These are phyloP conservation scores for Senna siamea DNA, from an alignment of 306 rosid genomes.

Conservation along the genomic window DNA sequence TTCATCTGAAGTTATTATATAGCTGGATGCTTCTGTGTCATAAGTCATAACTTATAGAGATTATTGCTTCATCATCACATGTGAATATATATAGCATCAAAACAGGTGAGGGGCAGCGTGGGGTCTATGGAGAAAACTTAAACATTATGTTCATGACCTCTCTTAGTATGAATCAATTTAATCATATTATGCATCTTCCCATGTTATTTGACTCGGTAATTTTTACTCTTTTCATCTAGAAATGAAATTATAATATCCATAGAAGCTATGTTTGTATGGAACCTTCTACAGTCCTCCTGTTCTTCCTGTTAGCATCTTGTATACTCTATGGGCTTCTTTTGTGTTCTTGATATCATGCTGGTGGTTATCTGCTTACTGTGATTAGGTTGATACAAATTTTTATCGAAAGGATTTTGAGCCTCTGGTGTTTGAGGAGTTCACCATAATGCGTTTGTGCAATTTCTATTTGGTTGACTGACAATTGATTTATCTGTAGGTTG, in stretches of 20 bases:
- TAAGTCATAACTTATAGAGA: constrained; percentile 15
- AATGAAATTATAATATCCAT: constrained; percentile 23
- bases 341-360: not conserved
- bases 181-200: not conserved
- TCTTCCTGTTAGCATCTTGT: too few species aligned
- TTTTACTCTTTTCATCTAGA: not conserved
- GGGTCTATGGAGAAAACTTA: not conserved
- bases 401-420: not conserved
- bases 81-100: constrained; percentile 21
- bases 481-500: constrained; percentile 67
- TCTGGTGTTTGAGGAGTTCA: constrained; percentile 9
- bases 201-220: not conserved
- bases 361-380: not conserved
- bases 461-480: constrained; percentile 39
- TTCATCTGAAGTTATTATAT: constrained; percentile 5
- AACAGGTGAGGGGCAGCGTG: not conserved
- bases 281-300: too few species aligned
- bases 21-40: constrained; percentile 17
- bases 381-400: not conserved
- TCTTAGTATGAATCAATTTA: not conserved
- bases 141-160: constrained; percentile 28
- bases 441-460: constrained; percentile 3
- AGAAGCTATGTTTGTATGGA: not conserved
- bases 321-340: not conserved
- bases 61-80: constrained; percentile 28